These are phyloP conservation scores for Penicillium maclennaniae DNA, from an alignment of 495 filamentous ascomycete species.

Conservation along the genomic window DNA sequence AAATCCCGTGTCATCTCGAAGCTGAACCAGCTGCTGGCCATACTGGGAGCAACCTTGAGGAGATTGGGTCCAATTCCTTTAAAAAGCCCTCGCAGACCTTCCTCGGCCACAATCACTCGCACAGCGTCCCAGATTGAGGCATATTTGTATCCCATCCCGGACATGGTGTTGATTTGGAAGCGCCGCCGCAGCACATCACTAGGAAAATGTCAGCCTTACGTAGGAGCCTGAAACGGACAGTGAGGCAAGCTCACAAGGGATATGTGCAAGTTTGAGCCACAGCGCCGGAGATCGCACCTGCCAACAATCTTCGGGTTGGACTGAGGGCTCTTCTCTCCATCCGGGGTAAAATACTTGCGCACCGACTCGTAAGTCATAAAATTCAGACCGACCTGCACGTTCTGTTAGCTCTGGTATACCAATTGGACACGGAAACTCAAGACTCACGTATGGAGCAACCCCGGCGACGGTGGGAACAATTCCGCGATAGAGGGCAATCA, in stretches of 20 bases:
- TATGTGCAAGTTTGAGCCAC: slow-evolving; percentile 98
- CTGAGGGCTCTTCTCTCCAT: slow-evolving; percentile 83
- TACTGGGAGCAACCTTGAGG: slow-evolving; percentile 94
- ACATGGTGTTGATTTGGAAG: slow-evolving; percentile 99
- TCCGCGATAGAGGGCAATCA: slow-evolving; percentile 80
- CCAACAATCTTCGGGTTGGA: slow-evolving; percentile 73
- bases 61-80: slow-evolving; percentile 93
- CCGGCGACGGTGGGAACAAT: slow-evolving; percentile 92
- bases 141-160: slow-evolving; percentile 96
- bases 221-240: background rate
- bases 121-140: slow-evolving; percentile 81
- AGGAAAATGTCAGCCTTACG: background rate
- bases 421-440: slow-evolving; percentile 3
- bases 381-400: slow-evolving; percentile 78
- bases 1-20: slow-evolving; percentile 92
- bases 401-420: slow-evolving; percentile 9
- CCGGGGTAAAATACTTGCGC: slow-evolving; percentile 77
- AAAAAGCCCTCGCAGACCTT: slow-evolving; percentile 75
- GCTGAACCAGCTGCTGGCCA: slow-evolving; percentile 97
- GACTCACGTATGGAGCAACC: slow-evolving; percentile 87
- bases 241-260: slow-evolving; percentile 70
- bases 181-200: slow-evolving; percentile 93
- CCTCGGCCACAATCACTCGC: slow-evolving; percentile 71
- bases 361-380: slow-evolving; percentile 97
- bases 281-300: slow-evolving; percentile 90